phyloP scores from a whole-genome alignment of 2,329 filamentous ascomycete genomes.

The Clarireedia hainanense region DNA sequence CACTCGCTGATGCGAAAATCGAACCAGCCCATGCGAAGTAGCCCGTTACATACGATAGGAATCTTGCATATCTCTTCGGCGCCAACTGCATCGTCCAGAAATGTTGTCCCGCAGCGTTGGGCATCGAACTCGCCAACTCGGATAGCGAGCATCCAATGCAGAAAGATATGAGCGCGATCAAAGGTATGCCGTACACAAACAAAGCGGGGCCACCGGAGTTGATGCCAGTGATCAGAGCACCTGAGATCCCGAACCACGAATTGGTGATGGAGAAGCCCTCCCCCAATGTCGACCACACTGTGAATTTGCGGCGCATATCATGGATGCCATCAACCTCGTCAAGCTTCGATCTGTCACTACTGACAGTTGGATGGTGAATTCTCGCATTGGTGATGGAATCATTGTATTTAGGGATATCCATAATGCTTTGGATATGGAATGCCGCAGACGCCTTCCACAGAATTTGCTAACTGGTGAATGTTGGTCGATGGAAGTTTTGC shows the following conservation, averaged over 20 bases:
- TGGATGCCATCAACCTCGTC: neutral
- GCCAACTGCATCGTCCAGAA: conserved; percentile 7
- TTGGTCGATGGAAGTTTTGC: too few species aligned
- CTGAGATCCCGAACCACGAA: conserved; percentile 8
- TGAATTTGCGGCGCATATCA: conserved; percentile 7
- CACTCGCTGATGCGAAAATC: conserved; percentile 5
- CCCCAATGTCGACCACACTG: conserved; percentile 5
- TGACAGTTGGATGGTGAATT: neutral
- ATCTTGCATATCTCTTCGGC: conserved; percentile 6
- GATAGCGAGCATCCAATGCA: conserved; percentile 6
- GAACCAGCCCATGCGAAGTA: conserved; percentile 9
- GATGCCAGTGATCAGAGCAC: conserved; percentile 8
- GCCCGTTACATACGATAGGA: conserved; percentile 3
- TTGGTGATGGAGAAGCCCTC: conserved; percentile 8
- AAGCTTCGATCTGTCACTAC: neutral
- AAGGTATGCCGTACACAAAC: conserved; percentile 6
- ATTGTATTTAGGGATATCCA: conserved; percentile 2
- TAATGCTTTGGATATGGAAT: neutral
- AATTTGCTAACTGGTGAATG: neutral
- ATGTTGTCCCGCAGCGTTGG: conserved; percentile 9
- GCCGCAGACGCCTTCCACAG: neutral
- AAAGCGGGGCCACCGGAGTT: conserved; percentile 4
- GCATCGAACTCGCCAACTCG: conserved; percentile 8
- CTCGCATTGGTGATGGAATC: neutral
- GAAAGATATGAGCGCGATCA: neutral